Evolutionary conservation across 108 stramenopile genomes (phyloP).

Genomic region (Skeletonema menzelii): DNA sequence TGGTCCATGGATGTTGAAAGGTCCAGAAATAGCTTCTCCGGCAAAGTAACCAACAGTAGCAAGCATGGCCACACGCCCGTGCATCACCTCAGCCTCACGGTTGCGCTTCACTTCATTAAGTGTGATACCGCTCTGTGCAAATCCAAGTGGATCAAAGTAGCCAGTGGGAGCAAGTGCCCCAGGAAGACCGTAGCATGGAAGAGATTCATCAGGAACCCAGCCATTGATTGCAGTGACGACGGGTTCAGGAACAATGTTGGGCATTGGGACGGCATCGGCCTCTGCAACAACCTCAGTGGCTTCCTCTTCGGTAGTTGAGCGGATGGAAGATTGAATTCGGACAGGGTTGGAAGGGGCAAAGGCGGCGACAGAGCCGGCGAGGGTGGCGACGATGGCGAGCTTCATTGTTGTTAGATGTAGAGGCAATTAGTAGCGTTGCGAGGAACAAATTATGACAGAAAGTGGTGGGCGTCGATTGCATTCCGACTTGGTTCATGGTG

Average conservation of each 20-base stretch:
- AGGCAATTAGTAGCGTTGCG: neutral
- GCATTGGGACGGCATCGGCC: slow-evolving; percentile 2
- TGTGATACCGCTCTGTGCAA: slow-evolving; percentile 56
- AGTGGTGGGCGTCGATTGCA: neutral
- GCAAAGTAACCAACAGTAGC: slow-evolving; percentile 55
- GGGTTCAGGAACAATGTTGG: slow-evolving; percentile 17
- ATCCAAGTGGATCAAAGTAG: slow-evolving; percentile 77
- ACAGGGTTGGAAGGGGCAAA: slow-evolving; percentile 18
- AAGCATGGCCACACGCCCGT: slow-evolving; percentile 73
- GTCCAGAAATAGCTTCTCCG: slow-evolving; percentile 45
- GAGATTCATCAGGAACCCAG: slow-evolving; percentile 51
- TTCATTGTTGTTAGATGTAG: too few species aligned
- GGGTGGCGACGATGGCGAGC: slow-evolving; percentile 26
- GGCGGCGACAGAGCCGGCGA: slow-evolving; percentile 18
- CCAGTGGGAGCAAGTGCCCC: slow-evolving; percentile 61
- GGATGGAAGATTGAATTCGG: neutral
- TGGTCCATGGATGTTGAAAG: slow-evolving; percentile 63
- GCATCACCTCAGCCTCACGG: slow-evolving; percentile 77
- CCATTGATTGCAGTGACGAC: slow-evolving; percentile 51
- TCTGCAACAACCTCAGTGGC: slow-evolving; percentile 1
- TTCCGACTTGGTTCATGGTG: too few species aligned
- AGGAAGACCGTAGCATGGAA: slow-evolving; percentile 62
- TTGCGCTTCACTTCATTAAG: slow-evolving; percentile 62
- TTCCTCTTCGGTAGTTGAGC: slow-evolving; percentile 15
- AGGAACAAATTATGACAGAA: neutral